Conservation (phyloP, 495 filamentous ascomycete genomes). For the Cudoniella acicularis region DNA sequence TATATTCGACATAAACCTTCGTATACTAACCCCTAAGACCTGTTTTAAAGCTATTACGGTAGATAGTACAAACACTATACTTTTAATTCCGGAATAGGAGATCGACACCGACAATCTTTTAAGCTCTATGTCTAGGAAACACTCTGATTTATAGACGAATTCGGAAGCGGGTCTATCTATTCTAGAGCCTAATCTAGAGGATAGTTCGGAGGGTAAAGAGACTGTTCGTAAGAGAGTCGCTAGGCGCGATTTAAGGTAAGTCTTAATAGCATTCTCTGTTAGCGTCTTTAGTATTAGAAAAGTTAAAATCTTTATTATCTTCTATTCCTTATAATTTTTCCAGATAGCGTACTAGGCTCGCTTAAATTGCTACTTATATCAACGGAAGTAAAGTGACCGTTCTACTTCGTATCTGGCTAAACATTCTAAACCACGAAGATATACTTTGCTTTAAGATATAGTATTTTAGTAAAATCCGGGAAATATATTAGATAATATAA, state of each 20-base stretch:
- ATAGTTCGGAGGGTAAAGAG: conserved; percentile 11
- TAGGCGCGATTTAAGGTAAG: conserved; percentile 17
- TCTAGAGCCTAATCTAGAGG: conserved; percentile 13
- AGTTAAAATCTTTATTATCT: no score
- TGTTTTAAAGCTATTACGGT: conserved; percentile 16
- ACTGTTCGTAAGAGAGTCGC: conserved; percentile 14
- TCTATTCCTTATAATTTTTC: no score
- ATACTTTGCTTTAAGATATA: no score
- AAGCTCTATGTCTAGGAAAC: conserved; percentile 10
- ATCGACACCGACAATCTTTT: conserved; percentile 13
- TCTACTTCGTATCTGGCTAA: no score
- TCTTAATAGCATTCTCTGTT: conserved; percentile 15
- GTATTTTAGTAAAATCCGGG: no score
- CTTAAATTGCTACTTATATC: no score
- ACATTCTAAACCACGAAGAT: no score
- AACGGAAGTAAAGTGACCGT: no score
- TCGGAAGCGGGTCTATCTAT: conserved; percentile 12
- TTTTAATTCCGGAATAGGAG: conserved; percentile 16
- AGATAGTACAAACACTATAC: conserved; percentile 18
- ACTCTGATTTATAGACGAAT: conserved; percentile 17
- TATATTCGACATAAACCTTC: conserved; percentile 10
- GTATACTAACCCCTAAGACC: conserved; percentile 9
- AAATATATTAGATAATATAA: no score
- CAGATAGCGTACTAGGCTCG: no score
- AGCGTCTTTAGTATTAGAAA: no score